Evolutionary conservation across 192 early-diverging fungal genomes (phyloP).

Genomic region (Umbelopsis sp.): DNA sequence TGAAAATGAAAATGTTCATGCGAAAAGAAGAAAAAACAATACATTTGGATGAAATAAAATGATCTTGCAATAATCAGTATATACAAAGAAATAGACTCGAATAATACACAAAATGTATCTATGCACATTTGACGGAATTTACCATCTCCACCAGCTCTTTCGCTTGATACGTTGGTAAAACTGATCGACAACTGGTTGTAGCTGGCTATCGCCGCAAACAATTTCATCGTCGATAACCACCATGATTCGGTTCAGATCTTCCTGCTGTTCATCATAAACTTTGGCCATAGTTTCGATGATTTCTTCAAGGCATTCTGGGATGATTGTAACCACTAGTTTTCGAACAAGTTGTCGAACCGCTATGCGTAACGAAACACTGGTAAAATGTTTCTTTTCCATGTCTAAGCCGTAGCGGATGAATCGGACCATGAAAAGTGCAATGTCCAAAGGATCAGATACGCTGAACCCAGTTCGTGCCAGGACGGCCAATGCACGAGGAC

Average conservation of each 20-base stretch:
- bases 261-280: neutral
- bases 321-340: neutral
- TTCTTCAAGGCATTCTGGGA: neutral
- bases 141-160: constrained; percentile 12
- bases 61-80: neutral
- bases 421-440: constrained; percentile 7
- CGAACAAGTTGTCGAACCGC: neutral
- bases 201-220: neutral
- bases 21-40: neutral
- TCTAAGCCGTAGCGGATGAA: neutral
- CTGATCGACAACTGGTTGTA: neutral
- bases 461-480: neutral
- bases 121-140: neutral
- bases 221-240: constrained; percentile 6
- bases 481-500: neutral
- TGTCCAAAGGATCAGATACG: neutral
- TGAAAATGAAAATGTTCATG: neutral
- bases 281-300: constrained; percentile 4
- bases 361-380: neutral
- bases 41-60: too few species aligned
- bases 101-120: neutral
- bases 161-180: constrained; percentile 7
- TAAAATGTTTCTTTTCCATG: neutral
- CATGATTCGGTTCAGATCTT: neutral
- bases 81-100: neutral